Conservation (phyloP, 2,329 filamentous ascomycete genomes). For the Cordyceps cicadae region DNA sequence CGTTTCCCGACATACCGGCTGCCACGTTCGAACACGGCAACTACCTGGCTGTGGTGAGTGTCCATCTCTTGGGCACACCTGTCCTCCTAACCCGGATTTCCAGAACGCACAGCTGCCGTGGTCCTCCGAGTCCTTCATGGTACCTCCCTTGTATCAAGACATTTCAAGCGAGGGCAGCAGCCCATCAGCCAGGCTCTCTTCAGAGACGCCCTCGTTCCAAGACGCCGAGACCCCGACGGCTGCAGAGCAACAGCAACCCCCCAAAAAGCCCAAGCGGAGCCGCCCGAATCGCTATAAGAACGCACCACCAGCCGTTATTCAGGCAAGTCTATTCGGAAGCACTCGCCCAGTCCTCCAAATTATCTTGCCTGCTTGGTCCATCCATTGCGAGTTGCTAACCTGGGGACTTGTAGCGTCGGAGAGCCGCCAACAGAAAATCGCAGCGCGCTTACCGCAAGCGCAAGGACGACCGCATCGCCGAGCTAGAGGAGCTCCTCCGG, state of each 20-base stretch:
- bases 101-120: slow-evolving; percentile 2
- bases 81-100: background rate
- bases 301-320: slow-evolving; percentile 40
- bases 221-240: background rate
- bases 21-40: background rate
- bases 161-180: background rate
- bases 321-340: slow-evolving; percentile 26
- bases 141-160: background rate
- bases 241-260: background rate
- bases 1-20: background rate
- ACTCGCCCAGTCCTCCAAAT: background rate
- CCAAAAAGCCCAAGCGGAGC: slow-evolving; percentile 34
- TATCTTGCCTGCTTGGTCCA: background rate
- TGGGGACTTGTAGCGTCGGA: slow-evolving; percentile 18
- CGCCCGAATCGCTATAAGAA: slow-evolving; percentile 47
- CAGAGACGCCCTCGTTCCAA: background rate
- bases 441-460: slow-evolving; percentile 26
- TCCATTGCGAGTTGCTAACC: background rate
- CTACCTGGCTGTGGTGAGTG: background rate
- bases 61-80: background rate
- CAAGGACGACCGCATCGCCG: slow-evolving; percentile 51
- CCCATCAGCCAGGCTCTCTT: background rate
- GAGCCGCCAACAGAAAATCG: slow-evolving; percentile 26
- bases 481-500: slow-evolving; percentile 49
- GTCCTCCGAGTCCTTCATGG: background rate